Conservation (phyloP, 257 asterid genomes). For the Hygrophila difformis region DNA sequence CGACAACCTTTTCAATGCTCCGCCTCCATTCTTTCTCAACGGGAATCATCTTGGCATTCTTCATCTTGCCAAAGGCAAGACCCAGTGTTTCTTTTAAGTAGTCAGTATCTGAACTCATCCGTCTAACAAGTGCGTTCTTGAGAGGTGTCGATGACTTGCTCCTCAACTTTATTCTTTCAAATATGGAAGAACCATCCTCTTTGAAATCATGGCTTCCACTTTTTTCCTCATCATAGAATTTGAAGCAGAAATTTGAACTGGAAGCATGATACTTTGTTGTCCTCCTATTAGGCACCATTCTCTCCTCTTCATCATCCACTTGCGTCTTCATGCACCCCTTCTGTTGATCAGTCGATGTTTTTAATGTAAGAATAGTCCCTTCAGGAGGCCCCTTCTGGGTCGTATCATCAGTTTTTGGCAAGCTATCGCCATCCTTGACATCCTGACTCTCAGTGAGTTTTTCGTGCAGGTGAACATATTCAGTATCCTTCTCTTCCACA, state of each 20-base stretch:
- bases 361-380: constrained; percentile 26
- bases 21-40: constrained; percentile 63
- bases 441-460: constrained; percentile 23
- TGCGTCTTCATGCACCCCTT: constrained; percentile 46
- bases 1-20: constrained; percentile 43
- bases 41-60: constrained; percentile 38
- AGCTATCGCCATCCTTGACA: constrained; percentile 12
- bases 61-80: constrained; percentile 56
- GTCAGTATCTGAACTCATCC: constrained; percentile 61
- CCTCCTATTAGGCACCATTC: constrained; percentile 15
- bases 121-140: constrained; percentile 31
- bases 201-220: constrained; percentile 6
- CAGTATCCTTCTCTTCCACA: constrained; percentile 46
- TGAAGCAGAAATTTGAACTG: constrained; percentile 27
- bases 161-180: constrained; percentile 12
- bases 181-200: constrained; percentile 15
- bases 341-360: constrained; percentile 43
- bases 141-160: constrained; percentile 20
- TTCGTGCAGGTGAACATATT: constrained; percentile 24
- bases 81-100: constrained; percentile 53
- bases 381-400: constrained; percentile 13
- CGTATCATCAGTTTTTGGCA: background rate
- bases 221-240: constrained; percentile 23
- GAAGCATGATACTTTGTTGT: constrained; percentile 27
- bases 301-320: constrained; percentile 39